Percentiles rank a stretch among this genome's conserved stretches.
phyloP scores from a whole-genome alignment of 345 rosid species.

The Odontarrhena argentea region DNA sequence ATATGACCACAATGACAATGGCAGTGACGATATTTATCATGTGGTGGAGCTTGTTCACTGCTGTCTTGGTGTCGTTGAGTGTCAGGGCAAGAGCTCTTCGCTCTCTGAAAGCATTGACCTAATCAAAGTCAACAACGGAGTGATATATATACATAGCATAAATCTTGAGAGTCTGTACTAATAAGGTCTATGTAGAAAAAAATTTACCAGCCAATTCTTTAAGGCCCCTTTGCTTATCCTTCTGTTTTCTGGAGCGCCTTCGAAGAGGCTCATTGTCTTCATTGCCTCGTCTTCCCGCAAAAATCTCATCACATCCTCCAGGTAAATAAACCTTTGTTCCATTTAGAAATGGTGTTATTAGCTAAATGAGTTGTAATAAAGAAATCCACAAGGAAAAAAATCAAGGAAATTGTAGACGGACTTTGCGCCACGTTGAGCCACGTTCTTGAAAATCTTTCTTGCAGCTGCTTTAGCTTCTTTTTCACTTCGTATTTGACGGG shows the following conservation, averaged over 20 bases:
- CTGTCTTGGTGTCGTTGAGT: conserved; percentile 89
- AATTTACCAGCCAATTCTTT: conserved; percentile 89
- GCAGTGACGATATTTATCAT: conserved; percentile 62
- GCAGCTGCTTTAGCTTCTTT: conserved; percentile 87
- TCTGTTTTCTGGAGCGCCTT: conserved; percentile 61
- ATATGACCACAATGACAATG: conserved; percentile 54
- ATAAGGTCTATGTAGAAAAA: background rate
- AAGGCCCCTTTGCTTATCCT: conserved; percentile 65
- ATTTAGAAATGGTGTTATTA: conserved; percentile 51
- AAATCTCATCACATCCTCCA: conserved; percentile 76
- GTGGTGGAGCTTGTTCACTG: conserved; percentile 80
- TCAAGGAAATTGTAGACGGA: conserved; percentile 28
- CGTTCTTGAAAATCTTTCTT: conserved; percentile 78
- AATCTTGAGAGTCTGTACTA: conserved; percentile 4
- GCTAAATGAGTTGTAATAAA: background rate
- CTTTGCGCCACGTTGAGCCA: conserved; percentile 62
- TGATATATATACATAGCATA: conserved; percentile 38
- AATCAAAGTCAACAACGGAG: conserved; percentile 41
- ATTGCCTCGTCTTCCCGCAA: conserved; percentile 77
- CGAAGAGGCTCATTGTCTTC: conserved; percentile 69
- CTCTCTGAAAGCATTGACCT: conserved; percentile 91
- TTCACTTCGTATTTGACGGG: conserved; percentile 69
- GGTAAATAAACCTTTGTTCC: conserved; percentile 60
- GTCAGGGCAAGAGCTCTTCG: conserved; percentile 94
- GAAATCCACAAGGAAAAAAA: background rate